A percentile compares a stretch with the other conserved stretches of the same genome.
These are phyloP conservation scores for Ustilago loliicola DNA, from an alignment of 1,284 basidiomycete species.

Conservation along the genomic window DNA sequence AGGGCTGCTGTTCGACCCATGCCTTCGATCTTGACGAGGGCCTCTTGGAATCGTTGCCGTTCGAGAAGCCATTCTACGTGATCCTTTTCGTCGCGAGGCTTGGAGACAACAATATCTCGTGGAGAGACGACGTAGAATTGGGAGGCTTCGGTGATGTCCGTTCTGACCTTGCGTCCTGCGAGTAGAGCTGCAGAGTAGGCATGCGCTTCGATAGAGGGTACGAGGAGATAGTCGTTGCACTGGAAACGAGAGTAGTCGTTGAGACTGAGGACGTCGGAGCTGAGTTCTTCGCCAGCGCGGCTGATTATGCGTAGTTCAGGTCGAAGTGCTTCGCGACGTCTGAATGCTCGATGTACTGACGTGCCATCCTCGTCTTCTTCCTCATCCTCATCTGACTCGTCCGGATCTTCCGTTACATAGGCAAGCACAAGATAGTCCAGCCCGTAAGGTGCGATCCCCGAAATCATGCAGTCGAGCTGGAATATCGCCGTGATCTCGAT, in stretches of 20 bases:
- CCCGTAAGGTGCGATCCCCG: constrained; percentile 86
- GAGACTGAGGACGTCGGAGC: constrained; percentile 86
- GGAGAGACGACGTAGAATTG: constrained; percentile 87
- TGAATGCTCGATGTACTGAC: constrained; percentile 70
- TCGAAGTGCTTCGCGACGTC: constrained; percentile 83
- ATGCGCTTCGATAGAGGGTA: constrained; percentile 63
- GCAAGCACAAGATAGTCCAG: constrained; percentile 82
- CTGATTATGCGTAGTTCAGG: constrained; percentile 95
- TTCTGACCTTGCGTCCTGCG: constrained; percentile 39
- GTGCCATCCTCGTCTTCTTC: constrained; percentile 18
- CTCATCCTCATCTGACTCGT: constrained; percentile 49
- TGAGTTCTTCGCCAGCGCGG: constrained; percentile 86
- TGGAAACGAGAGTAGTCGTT: constrained; percentile 84
- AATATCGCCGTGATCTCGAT: constrained; percentile 93
- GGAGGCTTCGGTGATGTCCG: constrained; percentile 30
- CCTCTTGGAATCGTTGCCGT: constrained; percentile 86
- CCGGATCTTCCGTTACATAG: constrained; percentile 73
- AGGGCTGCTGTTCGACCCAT: constrained; percentile 71
- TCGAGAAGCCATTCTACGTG: constrained; percentile 95
- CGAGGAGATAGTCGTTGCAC: constrained; percentile 91
- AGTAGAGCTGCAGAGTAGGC: constrained; percentile 48
- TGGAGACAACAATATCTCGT: constrained; percentile 85
- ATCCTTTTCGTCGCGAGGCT: constrained; percentile 87
- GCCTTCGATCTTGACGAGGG: constrained; percentile 84
- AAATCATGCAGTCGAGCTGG: constrained; percentile 94